Conservation (phyloP, 345 rosid genomes). For the Bruguiera parviflora region DNA sequence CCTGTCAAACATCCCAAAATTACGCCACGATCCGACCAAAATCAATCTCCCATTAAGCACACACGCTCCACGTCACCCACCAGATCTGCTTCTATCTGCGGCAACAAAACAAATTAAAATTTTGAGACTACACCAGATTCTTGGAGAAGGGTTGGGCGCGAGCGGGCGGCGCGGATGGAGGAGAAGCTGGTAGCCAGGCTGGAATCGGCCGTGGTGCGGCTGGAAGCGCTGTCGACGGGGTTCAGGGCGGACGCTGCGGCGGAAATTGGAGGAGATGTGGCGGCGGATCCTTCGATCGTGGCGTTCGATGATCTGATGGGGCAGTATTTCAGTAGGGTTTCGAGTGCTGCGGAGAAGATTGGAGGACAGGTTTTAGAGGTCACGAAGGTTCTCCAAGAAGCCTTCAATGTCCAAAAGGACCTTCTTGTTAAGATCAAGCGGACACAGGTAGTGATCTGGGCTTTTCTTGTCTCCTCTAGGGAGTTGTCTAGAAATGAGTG, state of each 20-base stretch:
- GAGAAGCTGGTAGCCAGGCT: slow-evolving; percentile 66
- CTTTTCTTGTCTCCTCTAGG: not conserved
- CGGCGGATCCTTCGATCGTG: slow-evolving; percentile 66
- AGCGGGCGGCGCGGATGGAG: slow-evolving; percentile 45
- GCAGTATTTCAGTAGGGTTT: slow-evolving; percentile 53
- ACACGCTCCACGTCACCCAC: not conserved
- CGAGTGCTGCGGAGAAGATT: slow-evolving; percentile 70
- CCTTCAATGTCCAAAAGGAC: slow-evolving; percentile 57
- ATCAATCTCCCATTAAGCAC: slow-evolving; percentile 9
- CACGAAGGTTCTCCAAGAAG: slow-evolving; percentile 62
- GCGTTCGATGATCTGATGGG: slow-evolving; percentile 76
- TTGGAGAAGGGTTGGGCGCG: not conserved
- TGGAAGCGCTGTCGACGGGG: slow-evolving; percentile 55
- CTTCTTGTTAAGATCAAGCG: slow-evolving; percentile 69
- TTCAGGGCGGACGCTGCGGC: slow-evolving; percentile 10
- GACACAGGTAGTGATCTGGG: slow-evolving; percentile 42
- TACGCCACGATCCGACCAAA: slow-evolving; percentile 11
- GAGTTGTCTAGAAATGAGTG: not conserved
- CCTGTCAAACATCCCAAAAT: slow-evolving; percentile 4
- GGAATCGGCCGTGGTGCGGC: slow-evolving; percentile 74
- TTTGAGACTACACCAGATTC: too few relatives aligned
- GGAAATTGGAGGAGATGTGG: slow-evolving; percentile 14
- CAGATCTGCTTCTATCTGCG: slow-evolving; percentile 23
- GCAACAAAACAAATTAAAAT: not conserved
- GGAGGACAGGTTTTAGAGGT: slow-evolving; percentile 80